phyloP scores from a whole-genome alignment of 2,329 filamentous ascomycete species.

The Leptographium galeiforme region DNA sequence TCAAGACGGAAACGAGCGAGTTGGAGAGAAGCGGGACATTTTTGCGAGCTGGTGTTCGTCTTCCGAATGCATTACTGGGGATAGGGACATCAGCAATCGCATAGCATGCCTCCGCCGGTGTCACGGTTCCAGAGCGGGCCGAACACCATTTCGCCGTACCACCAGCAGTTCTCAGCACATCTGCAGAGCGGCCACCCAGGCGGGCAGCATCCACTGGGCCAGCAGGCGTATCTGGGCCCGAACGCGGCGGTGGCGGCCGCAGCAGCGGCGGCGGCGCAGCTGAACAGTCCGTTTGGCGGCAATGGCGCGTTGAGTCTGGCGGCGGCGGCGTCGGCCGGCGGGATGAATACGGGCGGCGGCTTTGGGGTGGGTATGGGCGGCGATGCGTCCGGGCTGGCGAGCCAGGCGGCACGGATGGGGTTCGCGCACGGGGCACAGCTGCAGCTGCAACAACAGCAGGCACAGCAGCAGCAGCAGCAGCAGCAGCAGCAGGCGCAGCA shows the following conservation, averaged over 20 bases:
- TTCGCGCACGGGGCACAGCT: slow-evolving; percentile 61
- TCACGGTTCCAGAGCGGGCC: slow-evolving; percentile 33
- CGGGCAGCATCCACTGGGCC: slow-evolving; percentile 43
- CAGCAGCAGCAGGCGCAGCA: slow-evolving; percentile 19
- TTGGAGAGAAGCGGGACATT: no score
- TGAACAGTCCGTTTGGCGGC: slow-evolving; percentile 55
- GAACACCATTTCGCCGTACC: slow-evolving; percentile 30
- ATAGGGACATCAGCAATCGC: not conserved
- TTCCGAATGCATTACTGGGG: not conserved
- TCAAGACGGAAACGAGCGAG: not conserved
- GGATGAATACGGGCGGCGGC: slow-evolving; percentile 32
- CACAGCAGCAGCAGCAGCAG: slow-evolving; percentile 48
- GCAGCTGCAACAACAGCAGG: slow-evolving; percentile 44
- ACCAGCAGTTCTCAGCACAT: slow-evolving; percentile 41
- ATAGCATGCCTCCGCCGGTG: slow-evolving; percentile 26
- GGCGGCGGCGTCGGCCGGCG: slow-evolving; percentile 23
- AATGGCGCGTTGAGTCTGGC: slow-evolving; percentile 40
- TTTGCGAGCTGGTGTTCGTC: not conserved
- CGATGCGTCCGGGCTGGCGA: slow-evolving; percentile 60
- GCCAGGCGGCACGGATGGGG: slow-evolving; percentile 76
- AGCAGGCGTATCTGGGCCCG: slow-evolving; percentile 58
- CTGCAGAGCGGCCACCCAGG: slow-evolving; percentile 31
- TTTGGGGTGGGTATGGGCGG: slow-evolving; percentile 50
- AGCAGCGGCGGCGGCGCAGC: slow-evolving; percentile 25
- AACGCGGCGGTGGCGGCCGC: slow-evolving; percentile 26